Evolutionary conservation across 306 rosid species (phyloP).

Genomic region (Cyamopsis tetragonoloba): DNA sequence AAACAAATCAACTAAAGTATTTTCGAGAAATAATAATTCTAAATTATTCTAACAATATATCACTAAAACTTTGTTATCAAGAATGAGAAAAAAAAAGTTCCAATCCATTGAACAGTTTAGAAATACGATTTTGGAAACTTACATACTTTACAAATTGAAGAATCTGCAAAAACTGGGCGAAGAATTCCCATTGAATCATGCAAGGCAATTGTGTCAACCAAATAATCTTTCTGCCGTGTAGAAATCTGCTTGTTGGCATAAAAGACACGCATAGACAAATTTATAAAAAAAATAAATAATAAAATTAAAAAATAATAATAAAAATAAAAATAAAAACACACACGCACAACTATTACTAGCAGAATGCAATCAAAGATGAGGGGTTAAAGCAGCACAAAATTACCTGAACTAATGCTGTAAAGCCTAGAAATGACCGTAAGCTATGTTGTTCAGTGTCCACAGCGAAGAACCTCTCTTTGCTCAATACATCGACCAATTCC

Average conservation of each 20-base stretch:
- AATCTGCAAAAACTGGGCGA: constrained; percentile 65
- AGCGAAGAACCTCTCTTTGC: constrained; percentile 50
- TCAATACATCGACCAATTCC: constrained; percentile 53
- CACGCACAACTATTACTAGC: no score
- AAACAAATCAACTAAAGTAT: not conserved
- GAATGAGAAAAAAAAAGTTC: no score
- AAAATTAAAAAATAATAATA: no score
- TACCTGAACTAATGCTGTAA: constrained; percentile 84
- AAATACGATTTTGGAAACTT: constrained; percentile 21
- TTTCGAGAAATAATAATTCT: not conserved
- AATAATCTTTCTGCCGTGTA: constrained; percentile 70
- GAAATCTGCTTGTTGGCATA: constrained; percentile 54
- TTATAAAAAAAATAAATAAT: constrained; percentile 19
- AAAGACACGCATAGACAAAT: not conserved
- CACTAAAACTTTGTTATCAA: no score
- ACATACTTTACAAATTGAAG: constrained; percentile 77
- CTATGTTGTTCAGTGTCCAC: constrained; percentile 96
- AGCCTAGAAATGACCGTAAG: constrained; percentile 71
- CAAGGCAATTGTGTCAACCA: constrained; percentile 80
- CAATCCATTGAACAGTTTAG: not conserved
- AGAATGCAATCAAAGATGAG: not conserved
- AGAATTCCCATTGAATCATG: constrained; percentile 74
- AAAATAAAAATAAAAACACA: no score
- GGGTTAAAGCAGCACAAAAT: not conserved
- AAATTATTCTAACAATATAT: not conserved